These are phyloP conservation scores for Rubroshorea leprosula DNA, from an alignment of 345 rosid species.

Conservation along the genomic window DNA sequence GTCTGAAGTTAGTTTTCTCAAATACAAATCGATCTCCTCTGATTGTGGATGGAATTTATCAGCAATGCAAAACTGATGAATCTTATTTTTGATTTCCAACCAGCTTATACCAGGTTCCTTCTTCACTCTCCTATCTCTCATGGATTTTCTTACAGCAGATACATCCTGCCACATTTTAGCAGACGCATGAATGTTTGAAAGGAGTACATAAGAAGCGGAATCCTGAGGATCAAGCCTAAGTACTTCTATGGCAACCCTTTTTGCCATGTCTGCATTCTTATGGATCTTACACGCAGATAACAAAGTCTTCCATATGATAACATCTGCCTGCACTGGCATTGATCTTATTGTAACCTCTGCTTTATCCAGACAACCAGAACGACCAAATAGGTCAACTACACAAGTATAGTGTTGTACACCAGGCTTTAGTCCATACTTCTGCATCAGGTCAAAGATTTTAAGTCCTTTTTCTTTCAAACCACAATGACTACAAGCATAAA, in stretches of 20 bases:
- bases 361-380: conserved; percentile 54
- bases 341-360: conserved; percentile 64
- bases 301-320: conserved; percentile 70
- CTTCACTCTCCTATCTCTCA: conserved; percentile 62
- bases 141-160: conserved; percentile 51
- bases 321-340: conserved; percentile 56
- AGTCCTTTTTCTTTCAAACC: conserved; percentile 69
- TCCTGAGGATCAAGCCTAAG: conserved; percentile 54
- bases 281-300: conserved; percentile 65
- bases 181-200: conserved; percentile 60
- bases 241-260: conserved; percentile 48
- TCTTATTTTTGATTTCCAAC: conserved; percentile 57
- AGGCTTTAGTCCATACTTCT: conserved; percentile 43
- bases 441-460: conserved; percentile 49
- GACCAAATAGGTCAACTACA: conserved; percentile 65
- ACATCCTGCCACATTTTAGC: conserved; percentile 60
- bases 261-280: conserved; percentile 54
- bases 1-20: conserved; percentile 52
- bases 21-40: conserved; percentile 47
- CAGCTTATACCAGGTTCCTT: conserved; percentile 82
- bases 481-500: conserved; percentile 76
- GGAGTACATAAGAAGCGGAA: conserved; percentile 65
- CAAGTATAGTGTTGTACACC: conserved; percentile 59
- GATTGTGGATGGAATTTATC: conserved; percentile 56
- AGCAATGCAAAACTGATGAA: conserved; percentile 53